Evolutionary conservation across 2,329 filamentous ascomycete species (phyloP).

Genomic region (Immersiporthe knoxdaviesiana): DNA sequence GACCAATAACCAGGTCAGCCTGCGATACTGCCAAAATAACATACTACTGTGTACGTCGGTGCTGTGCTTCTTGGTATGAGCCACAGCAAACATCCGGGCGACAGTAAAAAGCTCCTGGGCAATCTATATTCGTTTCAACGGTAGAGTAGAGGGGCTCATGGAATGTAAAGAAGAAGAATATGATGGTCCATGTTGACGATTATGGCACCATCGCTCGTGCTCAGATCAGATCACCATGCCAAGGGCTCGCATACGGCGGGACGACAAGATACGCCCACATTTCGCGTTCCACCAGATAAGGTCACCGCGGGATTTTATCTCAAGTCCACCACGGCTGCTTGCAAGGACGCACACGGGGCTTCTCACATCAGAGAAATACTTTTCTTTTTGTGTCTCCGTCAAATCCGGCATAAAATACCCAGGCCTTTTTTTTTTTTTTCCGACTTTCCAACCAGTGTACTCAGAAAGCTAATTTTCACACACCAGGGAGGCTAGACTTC

Average conservation of each 20-base stretch:
- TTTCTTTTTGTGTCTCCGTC: no score
- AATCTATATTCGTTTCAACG: no score
- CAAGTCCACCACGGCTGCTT: neutral
- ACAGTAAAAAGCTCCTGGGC: no score
- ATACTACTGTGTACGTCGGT: no score
- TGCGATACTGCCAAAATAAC: neutral
- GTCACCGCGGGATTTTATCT: neutral
- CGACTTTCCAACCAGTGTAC: neutral
- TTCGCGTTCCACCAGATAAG: slow-evolving; percentile 1
- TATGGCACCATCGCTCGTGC: slow-evolving; percentile 5
- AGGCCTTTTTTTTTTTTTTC: neutral
- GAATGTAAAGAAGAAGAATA: neutral
- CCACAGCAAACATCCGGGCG: no score
- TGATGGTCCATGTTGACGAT: neutral
- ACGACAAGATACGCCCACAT: neutral
- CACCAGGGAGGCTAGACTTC: neutral
- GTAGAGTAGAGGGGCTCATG: slow-evolving; percentile 1
- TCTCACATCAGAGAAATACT: neutral
- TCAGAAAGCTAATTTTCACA: neutral
- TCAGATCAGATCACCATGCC: neutral
- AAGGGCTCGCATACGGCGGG: neutral
- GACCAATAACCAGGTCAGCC: neutral
- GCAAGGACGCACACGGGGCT: neutral
- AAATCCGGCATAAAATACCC: neutral
- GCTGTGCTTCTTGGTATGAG: no score